Evolutionary conservation across 2,329 filamentous ascomycete species (phyloP), one percentile per base, ranked within the genome.

Genomic region (Claviceps pusilla): DNA sequence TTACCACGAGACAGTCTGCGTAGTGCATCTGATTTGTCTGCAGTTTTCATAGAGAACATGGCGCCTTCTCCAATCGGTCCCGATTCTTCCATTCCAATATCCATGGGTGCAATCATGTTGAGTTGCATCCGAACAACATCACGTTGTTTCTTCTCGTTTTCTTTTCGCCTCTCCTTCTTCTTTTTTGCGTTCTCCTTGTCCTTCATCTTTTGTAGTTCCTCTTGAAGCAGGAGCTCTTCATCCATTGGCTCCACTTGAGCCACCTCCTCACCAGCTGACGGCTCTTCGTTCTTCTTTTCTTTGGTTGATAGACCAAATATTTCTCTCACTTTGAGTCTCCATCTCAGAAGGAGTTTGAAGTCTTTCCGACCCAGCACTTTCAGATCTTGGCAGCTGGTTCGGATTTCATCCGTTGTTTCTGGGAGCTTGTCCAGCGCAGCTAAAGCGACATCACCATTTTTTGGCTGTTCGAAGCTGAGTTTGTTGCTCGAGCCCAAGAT

Each of bases 121-220:
- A 98, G 82, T 69, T 98, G 93, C 85, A 98, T 86, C 39, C 93
- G 83, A n/a, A 95, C 77, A 57, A 97, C 89, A 59, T 97, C 93
- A 61, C 87, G 93, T 61, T 93, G 87, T 70, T 95, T 97, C 68
- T 83, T 83, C 69, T 98, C 93, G 60, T 98, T 98, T 57, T 95
- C 89, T 62, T 79, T 87, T 59, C 90, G 79, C 60, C 85, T 82
- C 63, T 95, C 87, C 62, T 89, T 85, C 72, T 89, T 94, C 69
- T 83, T 91, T 61, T 83, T 83, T 28, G 84, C 69, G 47, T 72
- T 80, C 59, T 93, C 87, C 63, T 83, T 85, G 31, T 97, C 89
- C 60, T 86, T 87, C 63, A 97, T 75, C 3, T 78, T 77, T 62
- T 94, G 84, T 35, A 98, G 72, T 60, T 97, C 88, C 65, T 94